Conservation (phyloP, 805 yeast genomes). For the Starmera pachycereana region DNA sequence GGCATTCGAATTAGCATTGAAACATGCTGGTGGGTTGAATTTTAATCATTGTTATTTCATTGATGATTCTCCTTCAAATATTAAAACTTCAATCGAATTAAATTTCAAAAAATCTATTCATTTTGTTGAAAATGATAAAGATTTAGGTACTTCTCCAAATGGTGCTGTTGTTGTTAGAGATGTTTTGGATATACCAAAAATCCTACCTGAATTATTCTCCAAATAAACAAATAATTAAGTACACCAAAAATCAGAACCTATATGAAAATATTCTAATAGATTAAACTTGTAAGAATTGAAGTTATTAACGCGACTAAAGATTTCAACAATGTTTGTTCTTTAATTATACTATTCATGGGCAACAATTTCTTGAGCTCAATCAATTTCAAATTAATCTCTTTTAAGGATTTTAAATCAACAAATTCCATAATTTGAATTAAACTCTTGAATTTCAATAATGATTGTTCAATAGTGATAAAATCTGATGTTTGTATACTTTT, state of each 20-base stretch:
- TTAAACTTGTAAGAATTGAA: neutral
- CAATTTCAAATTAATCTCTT: neutral
- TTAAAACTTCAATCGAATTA: conserved; percentile 56
- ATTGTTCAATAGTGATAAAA: too few relatives aligned
- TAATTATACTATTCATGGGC: neutral
- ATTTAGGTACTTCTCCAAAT: conserved; percentile 25
- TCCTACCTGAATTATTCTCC: conserved; percentile 15
- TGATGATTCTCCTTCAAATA: conserved; percentile 80
- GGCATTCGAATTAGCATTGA: conserved; percentile 56
- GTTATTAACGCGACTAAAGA: neutral
- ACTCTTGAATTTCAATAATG: too few relatives aligned
- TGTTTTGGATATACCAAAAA: conserved; percentile 37
- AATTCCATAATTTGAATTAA: too few relatives aligned
- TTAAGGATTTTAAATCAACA: too few relatives aligned
- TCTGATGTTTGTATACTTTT: too few relatives aligned
- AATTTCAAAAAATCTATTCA: conserved; percentile 71
- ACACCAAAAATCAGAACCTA: neutral
- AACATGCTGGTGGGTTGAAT: conserved; percentile 46
- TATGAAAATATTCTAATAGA: too few relatives aligned
- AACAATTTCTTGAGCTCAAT: neutral
- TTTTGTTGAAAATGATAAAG: conserved; percentile 62
- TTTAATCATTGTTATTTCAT: conserved; percentile 55
- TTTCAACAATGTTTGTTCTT: neutral
- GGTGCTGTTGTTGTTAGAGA: conserved; percentile 46
- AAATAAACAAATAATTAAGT: neutral